Evolutionary conservation across 371 early-diverging fungal genomes (phyloP), one percentile per base, ranked within the genome.

Genomic region (Gilbertella persicaria): DNA sequence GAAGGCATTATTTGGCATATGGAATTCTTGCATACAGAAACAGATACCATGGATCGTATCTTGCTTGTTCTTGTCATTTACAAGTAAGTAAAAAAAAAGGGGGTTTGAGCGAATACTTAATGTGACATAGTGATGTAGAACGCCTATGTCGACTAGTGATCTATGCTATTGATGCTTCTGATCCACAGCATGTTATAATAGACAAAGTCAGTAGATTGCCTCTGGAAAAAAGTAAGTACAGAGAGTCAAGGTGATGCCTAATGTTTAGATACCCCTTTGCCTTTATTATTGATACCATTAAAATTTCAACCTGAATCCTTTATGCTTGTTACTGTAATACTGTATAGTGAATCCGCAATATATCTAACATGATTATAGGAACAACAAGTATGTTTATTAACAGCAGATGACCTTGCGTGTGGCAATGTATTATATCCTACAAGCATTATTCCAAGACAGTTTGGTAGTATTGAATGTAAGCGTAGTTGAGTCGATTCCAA

Each of bases 1-100:
- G 55, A 65, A 56, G 76, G 76, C 10, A 69, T 75, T 7, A 72
- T 75, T 43, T 75, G 73, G 73, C 76, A 75, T 33, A 69, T 75
- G 72, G 73, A 72, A n/a, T 75, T 75, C 44, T 44, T 75, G 12
- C 47, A 72, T 21, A 69, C 76, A 0, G 60, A 60, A 33, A 30
- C 40, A 9, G 12, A 35, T 3, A 39, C 64, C 1, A 53, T 47
- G 30, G 66, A 70, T 25, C 67, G 58, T n/a, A 67, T 75, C 26
- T 35, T 72, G 13, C 21, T 75, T 19, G 63, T 65, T 7, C 17
- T 65, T 7, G 52, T 67, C 2, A 45, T 75, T 19, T 75, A 69
- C 44, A 72, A 67, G 75, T 74, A 61, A 51, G 50, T 17, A n/a
- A n/a, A n/a, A n/a, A n/a, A n/a, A n/a, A n/a, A n/a, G n/a, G n/a